A percentile compares a stretch with the other conserved stretches of the same genome.
phyloP scores from a whole-genome alignment of 2,329 filamentous ascomycete species.

The Furcasterigmium sp. region DNA sequence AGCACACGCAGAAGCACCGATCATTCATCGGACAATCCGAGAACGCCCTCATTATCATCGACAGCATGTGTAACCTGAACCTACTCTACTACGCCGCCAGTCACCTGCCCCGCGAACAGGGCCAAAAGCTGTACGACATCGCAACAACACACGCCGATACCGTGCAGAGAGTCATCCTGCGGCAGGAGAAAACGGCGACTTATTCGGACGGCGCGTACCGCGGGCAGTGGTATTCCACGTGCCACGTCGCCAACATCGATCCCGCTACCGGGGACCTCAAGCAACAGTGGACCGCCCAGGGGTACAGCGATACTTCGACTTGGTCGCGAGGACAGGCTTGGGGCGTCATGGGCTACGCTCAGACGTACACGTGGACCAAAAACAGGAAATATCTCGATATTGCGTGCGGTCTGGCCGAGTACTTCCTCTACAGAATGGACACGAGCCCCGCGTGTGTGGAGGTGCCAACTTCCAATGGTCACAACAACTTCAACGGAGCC shows the following conservation, averaged over 20 bases:
- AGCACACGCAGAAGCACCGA: constrained; percentile 20
- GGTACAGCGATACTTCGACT: constrained; percentile 36
- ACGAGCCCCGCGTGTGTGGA: constrained; percentile 16
- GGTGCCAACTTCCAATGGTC: constrained; percentile 6
- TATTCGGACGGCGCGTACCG: constrained; percentile 10
- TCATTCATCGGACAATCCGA: constrained; percentile 18
- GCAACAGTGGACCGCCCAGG: constrained; percentile 38
- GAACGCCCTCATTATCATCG: constrained; percentile 32
- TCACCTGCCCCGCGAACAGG: constrained; percentile 23
- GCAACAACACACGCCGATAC: constrained; percentile 33
- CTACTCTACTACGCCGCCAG: constrained; percentile 29
- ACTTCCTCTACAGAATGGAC: constrained; percentile 37
- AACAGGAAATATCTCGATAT: constrained; percentile 32
- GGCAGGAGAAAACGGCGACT: constrained; percentile 17
- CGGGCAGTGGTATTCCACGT: constrained; percentile 23
- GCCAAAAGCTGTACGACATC: constrained; percentile 23
- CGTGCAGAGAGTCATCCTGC: constrained; percentile 30
- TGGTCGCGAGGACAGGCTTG: constrained; percentile 46
- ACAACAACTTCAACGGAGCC: background rate
- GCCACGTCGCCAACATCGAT: constrained; percentile 42
- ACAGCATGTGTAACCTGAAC: constrained; percentile 35
- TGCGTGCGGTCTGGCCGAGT: constrained; percentile 36
- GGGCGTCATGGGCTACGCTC: constrained; percentile 42
- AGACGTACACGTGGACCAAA: constrained; percentile 42
- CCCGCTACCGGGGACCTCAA: constrained; percentile 30